Percentiles rank a stretch among this genome's conserved stretches.
Conservation (phyloP, 2,329 filamentous ascomycete species). For the Pseudogymnoascus sp. region DNA sequence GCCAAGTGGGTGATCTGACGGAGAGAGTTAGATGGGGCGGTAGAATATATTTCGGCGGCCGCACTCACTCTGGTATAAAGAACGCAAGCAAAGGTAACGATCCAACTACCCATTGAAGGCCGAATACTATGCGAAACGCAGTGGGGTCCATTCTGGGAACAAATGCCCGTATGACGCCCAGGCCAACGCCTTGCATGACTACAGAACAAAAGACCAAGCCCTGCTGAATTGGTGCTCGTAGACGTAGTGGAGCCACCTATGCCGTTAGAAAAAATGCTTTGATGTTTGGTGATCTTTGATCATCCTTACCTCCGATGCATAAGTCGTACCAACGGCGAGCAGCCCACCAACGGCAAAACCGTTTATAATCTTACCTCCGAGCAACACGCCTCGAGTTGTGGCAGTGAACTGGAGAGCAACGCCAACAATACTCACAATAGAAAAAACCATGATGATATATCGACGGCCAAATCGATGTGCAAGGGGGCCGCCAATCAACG, state of each 20-base stretch:
- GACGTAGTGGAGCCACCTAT: constrained; percentile 15
- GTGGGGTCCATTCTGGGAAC: constrained; percentile 13
- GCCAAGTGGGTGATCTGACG: constrained; percentile 15
- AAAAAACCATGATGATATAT: constrained; percentile 13
- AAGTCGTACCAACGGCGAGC: constrained; percentile 14
- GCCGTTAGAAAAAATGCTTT: not conserved
- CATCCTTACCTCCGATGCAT: constrained; percentile 15
- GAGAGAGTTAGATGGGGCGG: not conserved
- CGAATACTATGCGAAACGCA: constrained; percentile 16
- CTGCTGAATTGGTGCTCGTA: constrained; percentile 17
- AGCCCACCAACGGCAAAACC: constrained; percentile 16
- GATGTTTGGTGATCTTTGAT: constrained; percentile 12
- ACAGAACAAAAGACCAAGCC: constrained; percentile 16
- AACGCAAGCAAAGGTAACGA: not conserved
- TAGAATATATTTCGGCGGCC: not conserved
- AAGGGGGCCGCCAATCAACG: constrained; percentile 13
- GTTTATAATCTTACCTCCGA: constrained; percentile 18
- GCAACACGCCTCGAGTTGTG: constrained; percentile 11
- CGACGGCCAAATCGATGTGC: constrained; percentile 15
- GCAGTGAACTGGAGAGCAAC: constrained; percentile 14
- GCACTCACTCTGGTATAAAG: not conserved
- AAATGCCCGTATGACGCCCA: constrained; percentile 15
- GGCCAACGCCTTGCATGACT: constrained; percentile 16
- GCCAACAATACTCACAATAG: constrained; percentile 12
- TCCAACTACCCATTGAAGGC: constrained; percentile 16